Evolutionary conservation across 495 filamentous ascomycete genomes (phyloP), one percentile per base, ranked within the genome.

Genomic region (Sphaerosporella brunnea): DNA sequence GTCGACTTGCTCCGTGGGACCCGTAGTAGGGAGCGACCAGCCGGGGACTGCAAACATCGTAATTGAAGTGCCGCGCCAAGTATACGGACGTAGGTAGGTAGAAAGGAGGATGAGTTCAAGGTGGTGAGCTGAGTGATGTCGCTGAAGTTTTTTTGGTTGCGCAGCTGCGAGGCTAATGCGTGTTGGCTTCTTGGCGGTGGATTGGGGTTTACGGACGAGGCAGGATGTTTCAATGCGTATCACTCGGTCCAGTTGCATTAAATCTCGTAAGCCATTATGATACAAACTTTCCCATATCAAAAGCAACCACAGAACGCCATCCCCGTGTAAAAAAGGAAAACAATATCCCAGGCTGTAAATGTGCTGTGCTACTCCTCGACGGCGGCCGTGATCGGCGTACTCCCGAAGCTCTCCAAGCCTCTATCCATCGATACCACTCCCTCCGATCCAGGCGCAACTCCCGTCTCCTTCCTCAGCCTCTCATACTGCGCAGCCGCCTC

Each of bases 11-110:
- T 73, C 63, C 63, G 80, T 83, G 42, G 86, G 73, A 38, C 66
- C 67, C 53, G 74, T 71, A 44, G 76, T 70, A 50, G 82, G 71
- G 21, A 95, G 68, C 18, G 81, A 80, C 82, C 86, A 93, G 51
- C 88, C 90, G 52, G 81, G 81, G 45, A 95, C 87, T 3, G 86
- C 76, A 62, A 97, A 97, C 90, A 97, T 95, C 51, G 30, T 65
- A n/a, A n/a, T n/a, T n/a, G n/a, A n/a, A n/a, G n/a, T n/a, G n/a
- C n/a, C n/a, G n/a, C n/a, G n/a, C n/a, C n/a, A n/a, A n/a, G n/a
- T 37, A 9, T 7, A 9, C 4, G 35, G 35, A 37, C 4, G 7
- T 37, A 37, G 35, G 8, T 37, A 18, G 4, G 35, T n/a, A n/a
- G 15, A 15, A 18, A 11, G 8, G 15, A 32, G 28, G 7, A 37